phyloP scores from a whole-genome alignment of 1,284 basidiomycete genomes.

The Spongispora temasekensis region DNA sequence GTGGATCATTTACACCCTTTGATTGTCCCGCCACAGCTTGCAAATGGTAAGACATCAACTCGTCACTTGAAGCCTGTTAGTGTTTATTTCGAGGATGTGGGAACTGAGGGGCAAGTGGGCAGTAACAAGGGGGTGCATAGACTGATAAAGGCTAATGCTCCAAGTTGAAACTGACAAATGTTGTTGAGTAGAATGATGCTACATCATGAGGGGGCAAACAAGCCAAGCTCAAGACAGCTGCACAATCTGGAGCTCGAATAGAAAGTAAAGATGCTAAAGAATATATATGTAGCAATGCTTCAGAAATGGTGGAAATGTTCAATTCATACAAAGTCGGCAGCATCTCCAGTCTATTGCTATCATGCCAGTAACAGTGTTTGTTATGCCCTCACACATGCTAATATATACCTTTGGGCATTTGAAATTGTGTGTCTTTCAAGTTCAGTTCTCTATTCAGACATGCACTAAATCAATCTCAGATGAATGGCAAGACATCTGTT shows the following conservation, averaged over 20 bases:
- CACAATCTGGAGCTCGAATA: neutral
- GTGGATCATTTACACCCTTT: neutral
- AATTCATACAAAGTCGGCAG: neutral
- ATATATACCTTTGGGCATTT: neutral
- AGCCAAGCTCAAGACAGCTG: neutral
- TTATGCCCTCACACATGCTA: neutral
- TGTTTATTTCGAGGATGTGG: neutral
- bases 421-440: neutral
- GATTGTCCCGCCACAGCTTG: neutral
- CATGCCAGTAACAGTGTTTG: neutral
- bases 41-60: neutral
- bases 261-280: neutral
- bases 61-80: neutral
- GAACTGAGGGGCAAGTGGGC: neutral
- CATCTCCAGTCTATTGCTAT: neutral
- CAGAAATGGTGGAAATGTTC: neutral
- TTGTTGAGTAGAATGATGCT: neutral
- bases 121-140: neutral
- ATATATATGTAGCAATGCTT: neutral
- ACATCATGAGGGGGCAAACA: neutral
- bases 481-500: neutral
- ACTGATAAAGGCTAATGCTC: neutral
- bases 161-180: neutral
- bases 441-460: neutral
- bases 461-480: neutral